A percentile compares a stretch with the other conserved stretches of the same genome.
Conservation (phyloP, 2,329 filamentous ascomycete genomes). For the Ceratocystis cubensis region DNA sequence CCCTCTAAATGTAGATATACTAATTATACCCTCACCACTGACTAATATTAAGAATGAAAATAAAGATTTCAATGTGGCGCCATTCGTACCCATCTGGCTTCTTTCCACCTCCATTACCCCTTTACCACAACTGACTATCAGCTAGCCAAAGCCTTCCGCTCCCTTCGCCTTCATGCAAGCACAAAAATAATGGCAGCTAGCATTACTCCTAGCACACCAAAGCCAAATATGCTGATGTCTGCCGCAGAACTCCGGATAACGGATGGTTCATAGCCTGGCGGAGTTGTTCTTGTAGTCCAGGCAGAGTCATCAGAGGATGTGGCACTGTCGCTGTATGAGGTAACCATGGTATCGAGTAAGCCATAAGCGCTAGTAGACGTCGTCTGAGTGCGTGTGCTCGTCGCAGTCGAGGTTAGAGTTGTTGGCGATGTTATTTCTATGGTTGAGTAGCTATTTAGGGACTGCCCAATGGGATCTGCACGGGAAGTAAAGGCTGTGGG, state of each 20-base stretch:
- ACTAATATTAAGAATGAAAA: background rate
- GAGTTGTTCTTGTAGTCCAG: background rate
- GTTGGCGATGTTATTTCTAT: constrained; percentile 9
- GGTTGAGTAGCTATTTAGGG: background rate
- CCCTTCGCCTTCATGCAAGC: background rate
- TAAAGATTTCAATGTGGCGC: background rate
- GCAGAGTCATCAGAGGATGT: background rate
- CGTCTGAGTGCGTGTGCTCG: background rate
- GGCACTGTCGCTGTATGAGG: background rate
- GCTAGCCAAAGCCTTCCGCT: background rate
- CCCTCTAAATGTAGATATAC: background rate
- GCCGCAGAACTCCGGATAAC: constrained; percentile 8
- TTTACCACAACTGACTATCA: background rate
- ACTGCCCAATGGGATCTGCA: background rate
- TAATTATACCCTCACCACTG: background rate
- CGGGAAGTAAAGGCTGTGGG: background rate
- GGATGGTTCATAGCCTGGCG: background rate
- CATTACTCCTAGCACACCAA: constrained; percentile 7
- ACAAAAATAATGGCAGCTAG: constrained; percentile 11
- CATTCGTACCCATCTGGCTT: background rate
- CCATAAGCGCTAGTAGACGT: background rate
- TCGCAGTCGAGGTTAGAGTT: constrained; percentile 2
- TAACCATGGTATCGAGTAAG: background rate
- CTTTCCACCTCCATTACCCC: background rate
- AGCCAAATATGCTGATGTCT: constrained; percentile 1